Base-by-base conservation (phyloP, 2,329 filamentous ascomycete genomes). In the Cercospora sesami region DNA sequence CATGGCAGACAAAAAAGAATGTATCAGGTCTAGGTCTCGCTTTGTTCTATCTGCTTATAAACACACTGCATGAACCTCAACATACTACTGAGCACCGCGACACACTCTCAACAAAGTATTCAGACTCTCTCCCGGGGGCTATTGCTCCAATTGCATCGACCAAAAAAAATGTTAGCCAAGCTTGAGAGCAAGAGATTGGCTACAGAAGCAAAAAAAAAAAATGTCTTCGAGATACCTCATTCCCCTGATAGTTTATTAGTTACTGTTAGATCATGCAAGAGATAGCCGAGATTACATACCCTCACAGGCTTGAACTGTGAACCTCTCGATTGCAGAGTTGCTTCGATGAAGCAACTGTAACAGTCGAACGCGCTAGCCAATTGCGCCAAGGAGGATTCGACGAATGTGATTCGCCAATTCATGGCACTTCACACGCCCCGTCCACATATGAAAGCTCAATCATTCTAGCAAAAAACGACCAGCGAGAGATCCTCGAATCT, bases 261-360 rank as follows among this genome's bases (percentile, higher is more conserved):
- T 2, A n/a, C 5, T 16, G 16, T n/a, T 39, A 12, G 48, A 53
- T n/a, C 3, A 14, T n/a, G 10, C 12, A 53, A 3, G 14, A n/a
- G 12, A 28, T 1, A n/a, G 7, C 6, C 8, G 26, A 26, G 26
- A 14, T 2, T 4, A 16, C 18, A 21, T 5, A 28, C 55, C 55
- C 55, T 59, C 55, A 59, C 55, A 59, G 55, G 55, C 55, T 59
- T 59, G 55, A 59, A 59, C 55, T 59, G 55, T 59, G 55, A 59
- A 59, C 55, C 55, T 59, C 55, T 59, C 55, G 55, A 59, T 59
- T 59, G 53, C 30, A 36, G n/a, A 18, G 28, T 5, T 30, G 8
- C 16, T 31, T 21, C 55, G n/a, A 0, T 1, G 14, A 31, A 18
- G 30, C 18, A 12, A 9, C 28, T 18, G 5, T 59, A 59, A 59